These are phyloP conservation scores for Zizania palustris DNA, from an alignment of 202 grass and related monocot species.

Conservation along the genomic window DNA sequence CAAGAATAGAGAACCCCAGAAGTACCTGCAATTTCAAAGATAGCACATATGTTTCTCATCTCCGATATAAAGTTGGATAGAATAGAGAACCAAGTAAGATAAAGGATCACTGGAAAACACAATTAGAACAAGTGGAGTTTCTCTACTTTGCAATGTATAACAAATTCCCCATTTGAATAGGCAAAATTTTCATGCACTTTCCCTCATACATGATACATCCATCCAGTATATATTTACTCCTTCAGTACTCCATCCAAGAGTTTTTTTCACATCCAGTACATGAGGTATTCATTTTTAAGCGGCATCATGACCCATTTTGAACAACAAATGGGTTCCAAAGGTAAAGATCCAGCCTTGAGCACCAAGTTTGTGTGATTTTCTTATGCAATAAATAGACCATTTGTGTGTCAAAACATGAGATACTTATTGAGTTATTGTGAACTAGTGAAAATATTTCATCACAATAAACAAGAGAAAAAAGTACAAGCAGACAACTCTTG, in stretches of 20 bases:
- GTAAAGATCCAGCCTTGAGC: neutral
- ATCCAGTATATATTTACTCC: neutral
- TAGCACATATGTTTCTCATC: conserved; percentile 20
- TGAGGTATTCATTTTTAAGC: conserved; percentile 18
- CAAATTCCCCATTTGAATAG: no score
- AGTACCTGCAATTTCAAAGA: conserved; percentile 64
- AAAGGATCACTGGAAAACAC: neutral
- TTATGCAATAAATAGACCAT: neutral
- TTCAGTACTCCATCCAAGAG: no score
- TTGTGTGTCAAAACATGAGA: neutral
- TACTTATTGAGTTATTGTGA: neutral
- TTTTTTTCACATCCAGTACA: neutral
- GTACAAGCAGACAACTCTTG: neutral
- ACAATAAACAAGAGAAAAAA: conserved; percentile 4
- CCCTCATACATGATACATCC: neutral
- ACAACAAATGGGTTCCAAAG: neutral
- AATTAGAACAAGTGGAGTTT: neutral
- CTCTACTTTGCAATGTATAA: neutral
- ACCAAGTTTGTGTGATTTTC: neutral
- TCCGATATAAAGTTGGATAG: neutral
- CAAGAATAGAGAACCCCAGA: conserved; percentile 57
- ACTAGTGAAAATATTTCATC: neutral
- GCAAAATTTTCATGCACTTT: no score
- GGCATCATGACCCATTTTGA: neutral
- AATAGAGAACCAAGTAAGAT: neutral